Conservation (phyloP, 257 asterid genomes). For the Solanum dulcamara region DNA sequence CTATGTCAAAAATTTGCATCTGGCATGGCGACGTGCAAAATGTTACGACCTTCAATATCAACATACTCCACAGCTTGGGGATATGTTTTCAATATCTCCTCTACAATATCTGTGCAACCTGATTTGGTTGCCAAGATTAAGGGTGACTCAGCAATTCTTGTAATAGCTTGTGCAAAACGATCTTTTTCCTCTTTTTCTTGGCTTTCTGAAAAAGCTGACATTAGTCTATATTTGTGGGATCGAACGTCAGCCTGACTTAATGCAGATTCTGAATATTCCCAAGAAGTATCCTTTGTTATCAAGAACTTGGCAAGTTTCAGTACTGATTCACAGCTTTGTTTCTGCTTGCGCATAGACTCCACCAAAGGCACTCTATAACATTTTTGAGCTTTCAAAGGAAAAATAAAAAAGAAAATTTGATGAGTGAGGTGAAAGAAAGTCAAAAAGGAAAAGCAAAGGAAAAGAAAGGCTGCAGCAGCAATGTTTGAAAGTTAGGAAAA, state of each 20-base stretch:
- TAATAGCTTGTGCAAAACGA: neutral
- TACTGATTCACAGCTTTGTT: neutral
- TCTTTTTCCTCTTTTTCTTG: neutral
- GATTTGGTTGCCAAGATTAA: slow-evolving; percentile 3
- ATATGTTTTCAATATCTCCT: neutral
- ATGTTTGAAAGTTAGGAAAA: no score
- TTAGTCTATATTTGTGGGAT: neutral
- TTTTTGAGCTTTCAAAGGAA: neutral
- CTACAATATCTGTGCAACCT: slow-evolving; percentile 3
- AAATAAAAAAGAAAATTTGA: neutral
- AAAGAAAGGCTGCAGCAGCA: no score
- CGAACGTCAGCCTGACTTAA: neutral
- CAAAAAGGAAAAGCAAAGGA: no score
- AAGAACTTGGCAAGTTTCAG: slow-evolving; percentile 2
- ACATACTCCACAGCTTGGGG: slow-evolving; percentile 3
- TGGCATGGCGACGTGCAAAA: slow-evolving; percentile 6
- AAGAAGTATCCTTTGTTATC: slow-evolving; percentile 1
- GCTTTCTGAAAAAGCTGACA: neutral
- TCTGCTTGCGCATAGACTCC: neutral
- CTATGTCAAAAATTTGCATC: neutral
- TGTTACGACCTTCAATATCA: neutral
- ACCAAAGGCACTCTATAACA: neutral
- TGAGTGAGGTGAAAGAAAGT: no score
- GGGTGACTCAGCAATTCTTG: neutral
- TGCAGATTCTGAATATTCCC: neutral